phyloP scores from a whole-genome alignment of 2,329 filamentous ascomycete genomes.

The Cladobotryum protrusum region DNA sequence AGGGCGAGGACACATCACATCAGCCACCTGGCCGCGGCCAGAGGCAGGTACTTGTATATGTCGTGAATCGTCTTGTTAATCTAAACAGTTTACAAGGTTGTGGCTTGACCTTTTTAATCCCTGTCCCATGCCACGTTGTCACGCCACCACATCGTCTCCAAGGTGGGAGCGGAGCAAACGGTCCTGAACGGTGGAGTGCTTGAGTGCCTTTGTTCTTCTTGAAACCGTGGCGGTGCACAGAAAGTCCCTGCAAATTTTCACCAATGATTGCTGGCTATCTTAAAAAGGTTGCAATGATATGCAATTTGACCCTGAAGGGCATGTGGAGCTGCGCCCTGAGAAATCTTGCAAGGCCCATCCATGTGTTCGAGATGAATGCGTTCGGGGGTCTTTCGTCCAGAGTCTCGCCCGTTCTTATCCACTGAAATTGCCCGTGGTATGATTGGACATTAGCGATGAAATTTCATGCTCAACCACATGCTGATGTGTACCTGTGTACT shows the following conservation, averaged over 20 bases:
- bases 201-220: neutral
- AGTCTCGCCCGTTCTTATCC: neutral
- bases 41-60: no score
- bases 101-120: neutral
- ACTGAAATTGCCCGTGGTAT: neutral
- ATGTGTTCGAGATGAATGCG: no score
- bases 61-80: neutral
- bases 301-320: no score
- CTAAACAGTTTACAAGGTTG: neutral
- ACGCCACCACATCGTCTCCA: neutral
- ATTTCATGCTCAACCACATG: neutral
- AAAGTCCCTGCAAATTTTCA: constrained; percentile 4
- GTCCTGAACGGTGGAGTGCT: neutral
- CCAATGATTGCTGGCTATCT: neutral
- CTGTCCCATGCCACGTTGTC: constrained; percentile 1
- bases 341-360: no score
- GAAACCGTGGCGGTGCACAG: constrained; percentile 15
- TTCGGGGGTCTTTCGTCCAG: no score
- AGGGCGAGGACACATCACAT: neutral
- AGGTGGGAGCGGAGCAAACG: constrained; percentile 1
- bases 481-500: neutral
- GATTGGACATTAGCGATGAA: neutral
- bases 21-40: neutral
- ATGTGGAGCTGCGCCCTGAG: no score
- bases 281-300: neutral